Percentiles rank a stretch among this genome's conserved stretches.
Conservation (phyloP, 768 basidiomycete genomes). For the Tulasnella calospora region DNA sequence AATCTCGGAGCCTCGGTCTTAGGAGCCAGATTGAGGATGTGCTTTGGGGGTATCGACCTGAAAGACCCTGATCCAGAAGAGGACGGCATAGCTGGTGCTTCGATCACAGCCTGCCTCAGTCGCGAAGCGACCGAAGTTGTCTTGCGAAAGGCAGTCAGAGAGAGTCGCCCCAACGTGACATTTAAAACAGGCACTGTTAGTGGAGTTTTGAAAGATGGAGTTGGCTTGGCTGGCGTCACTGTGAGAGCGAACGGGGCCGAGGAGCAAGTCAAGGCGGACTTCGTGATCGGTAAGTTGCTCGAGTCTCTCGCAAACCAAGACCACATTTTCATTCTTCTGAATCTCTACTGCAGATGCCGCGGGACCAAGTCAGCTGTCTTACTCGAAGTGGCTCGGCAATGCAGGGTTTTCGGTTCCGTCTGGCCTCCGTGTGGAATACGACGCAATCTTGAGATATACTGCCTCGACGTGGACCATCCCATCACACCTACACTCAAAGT, state of each 20-base stretch:
- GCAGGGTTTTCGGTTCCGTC: conserved; percentile 14
- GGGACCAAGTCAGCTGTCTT: conserved; percentile 11
- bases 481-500: neutral
- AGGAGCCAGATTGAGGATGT: neutral
- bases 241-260: neutral
- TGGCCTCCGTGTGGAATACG: conserved; percentile 3
- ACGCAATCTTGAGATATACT: conserved; percentile 13
- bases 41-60: neutral
- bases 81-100: neutral
- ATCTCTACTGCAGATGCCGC: conserved; percentile 12
- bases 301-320: neutral
- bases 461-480: conserved; percentile 3
- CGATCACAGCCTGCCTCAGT: neutral
- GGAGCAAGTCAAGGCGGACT: neutral
- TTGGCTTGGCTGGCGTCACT: neutral
- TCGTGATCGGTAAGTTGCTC: conserved; percentile 14
- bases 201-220: neutral
- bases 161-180: neutral
- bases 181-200: conserved; percentile 3
- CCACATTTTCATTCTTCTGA: neutral
- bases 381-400: conserved; percentile 3
- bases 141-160: neutral
- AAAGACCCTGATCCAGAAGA: neutral
- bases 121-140: conserved; percentile 12
- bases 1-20: neutral